Evolutionary conservation across 495 filamentous ascomycete species (phyloP).

Genomic region (Talaromyces nanjingensis): DNA sequence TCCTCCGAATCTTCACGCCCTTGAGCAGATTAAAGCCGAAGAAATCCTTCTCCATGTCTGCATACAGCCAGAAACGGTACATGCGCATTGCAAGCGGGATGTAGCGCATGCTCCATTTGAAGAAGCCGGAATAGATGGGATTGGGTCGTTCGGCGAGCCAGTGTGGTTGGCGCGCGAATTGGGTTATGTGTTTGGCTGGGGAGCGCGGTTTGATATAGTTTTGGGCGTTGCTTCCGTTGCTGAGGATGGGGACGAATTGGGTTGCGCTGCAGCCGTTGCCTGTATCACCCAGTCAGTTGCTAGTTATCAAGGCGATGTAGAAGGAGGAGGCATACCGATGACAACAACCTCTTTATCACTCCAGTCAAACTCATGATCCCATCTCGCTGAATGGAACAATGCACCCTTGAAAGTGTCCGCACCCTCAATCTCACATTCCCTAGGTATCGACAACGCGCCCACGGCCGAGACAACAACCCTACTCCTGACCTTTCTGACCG

Average conservation of each 20-base stretch:
- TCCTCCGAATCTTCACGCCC: slow-evolving; percentile 17
- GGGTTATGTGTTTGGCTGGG: slow-evolving; percentile 33
- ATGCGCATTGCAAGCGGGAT: slow-evolving; percentile 21
- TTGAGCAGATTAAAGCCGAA: slow-evolving; percentile 18
- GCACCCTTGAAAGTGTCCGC: slow-evolving; percentile 39
- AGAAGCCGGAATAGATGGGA: slow-evolving; percentile 17
- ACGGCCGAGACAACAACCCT: slow-evolving; percentile 42
- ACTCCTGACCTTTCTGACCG: slow-evolving; percentile 18
- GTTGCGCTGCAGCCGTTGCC: slow-evolving; percentile 36
- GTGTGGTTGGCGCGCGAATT: slow-evolving; percentile 45
- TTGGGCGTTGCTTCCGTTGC: slow-evolving; percentile 12
- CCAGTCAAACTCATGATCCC: slow-evolving; percentile 50
- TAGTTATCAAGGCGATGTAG: neutral
- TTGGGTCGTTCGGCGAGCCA: slow-evolving; percentile 38
- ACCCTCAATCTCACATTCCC: slow-evolving; percentile 39
- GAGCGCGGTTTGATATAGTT: slow-evolving; percentile 9
- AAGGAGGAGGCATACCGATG: slow-evolving; percentile 31
- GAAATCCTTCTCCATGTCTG: slow-evolving; percentile 21
- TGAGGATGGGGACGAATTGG: slow-evolving; percentile 33
- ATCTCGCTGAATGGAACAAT: slow-evolving; percentile 53
- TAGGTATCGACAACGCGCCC: slow-evolving; percentile 37
- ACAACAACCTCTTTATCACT: slow-evolving; percentile 47
- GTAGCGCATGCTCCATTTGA: slow-evolving; percentile 18
- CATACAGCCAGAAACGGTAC: slow-evolving; percentile 12
- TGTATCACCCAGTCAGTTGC: neutral